These are phyloP conservation scores for Yamadazyma kanchanaburiensis DNA, from an alignment of 1,139 yeast genomes.

Conservation along the genomic window DNA sequence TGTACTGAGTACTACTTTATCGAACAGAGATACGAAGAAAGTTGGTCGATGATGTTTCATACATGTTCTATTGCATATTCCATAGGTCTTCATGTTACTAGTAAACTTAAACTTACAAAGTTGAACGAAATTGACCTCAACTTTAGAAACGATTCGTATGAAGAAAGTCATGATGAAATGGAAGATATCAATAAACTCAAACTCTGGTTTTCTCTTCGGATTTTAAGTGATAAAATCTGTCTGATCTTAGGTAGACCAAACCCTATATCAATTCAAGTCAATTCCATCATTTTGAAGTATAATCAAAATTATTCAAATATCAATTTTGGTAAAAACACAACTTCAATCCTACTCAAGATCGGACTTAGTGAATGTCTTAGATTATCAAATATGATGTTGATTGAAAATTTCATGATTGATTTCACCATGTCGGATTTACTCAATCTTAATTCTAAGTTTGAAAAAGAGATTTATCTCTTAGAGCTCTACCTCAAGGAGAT, in stretches of 20 bases:
- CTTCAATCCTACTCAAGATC: conserved; percentile 34
- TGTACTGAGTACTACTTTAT: conserved; percentile 50
- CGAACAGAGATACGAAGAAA: conserved; percentile 48
- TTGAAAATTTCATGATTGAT: conserved; percentile 50
- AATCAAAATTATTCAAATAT: conserved; percentile 16
- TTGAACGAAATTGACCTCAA: conserved; percentile 12
- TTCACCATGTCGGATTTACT: conserved; percentile 38
- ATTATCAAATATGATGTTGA: conserved; percentile 47
- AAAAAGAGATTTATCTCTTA: conserved; percentile 35
- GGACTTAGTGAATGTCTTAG: conserved; percentile 51
- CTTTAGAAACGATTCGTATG: conserved; percentile 9
- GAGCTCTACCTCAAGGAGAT: conserved; percentile 15
- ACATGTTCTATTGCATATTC: conserved; percentile 49
- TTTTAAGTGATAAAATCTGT: conserved; percentile 46
- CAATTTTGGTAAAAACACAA: conserved; percentile 22
- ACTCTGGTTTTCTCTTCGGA: conserved; percentile 50
- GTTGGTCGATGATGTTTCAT: conserved; percentile 48
- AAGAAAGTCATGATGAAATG: conserved; percentile 15
- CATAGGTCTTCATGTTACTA: conserved; percentile 49
- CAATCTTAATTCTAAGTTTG: conserved; percentile 38
- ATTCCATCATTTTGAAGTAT: conserved; percentile 30
- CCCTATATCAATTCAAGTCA: conserved; percentile 51
- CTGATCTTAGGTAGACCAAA: conserved; percentile 55
- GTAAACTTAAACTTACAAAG: conserved; percentile 19
- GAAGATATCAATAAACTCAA: conserved; percentile 35